Conservation (phyloP, 2,329 filamentous ascomycete species). For the Calonectria pseudoturangicola region DNA sequence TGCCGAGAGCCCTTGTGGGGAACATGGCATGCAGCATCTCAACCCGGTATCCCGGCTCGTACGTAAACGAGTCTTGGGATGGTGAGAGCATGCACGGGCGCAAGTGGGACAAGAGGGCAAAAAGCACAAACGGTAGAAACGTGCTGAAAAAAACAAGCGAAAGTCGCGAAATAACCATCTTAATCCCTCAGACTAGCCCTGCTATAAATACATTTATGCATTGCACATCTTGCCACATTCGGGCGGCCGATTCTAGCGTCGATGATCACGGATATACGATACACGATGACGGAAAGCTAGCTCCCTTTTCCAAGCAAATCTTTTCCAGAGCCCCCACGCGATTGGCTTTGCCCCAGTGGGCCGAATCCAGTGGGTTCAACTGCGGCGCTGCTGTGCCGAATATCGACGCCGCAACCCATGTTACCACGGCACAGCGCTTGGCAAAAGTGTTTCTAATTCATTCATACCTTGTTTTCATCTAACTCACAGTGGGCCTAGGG, state of each 20-base stretch:
- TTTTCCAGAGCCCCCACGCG: neutral
- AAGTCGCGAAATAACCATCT: neutral
- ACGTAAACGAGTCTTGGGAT: slow-evolving; percentile 22
- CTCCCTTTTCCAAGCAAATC: neutral
- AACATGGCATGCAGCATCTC: slow-evolving; percentile 14
- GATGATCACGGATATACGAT: slow-evolving; percentile 16
- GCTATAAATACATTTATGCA: slow-evolving; percentile 21
- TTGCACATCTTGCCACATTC: slow-evolving; percentile 18
- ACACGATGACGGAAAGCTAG: slow-evolving; percentile 7
- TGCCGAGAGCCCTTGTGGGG: slow-evolving; percentile 12
- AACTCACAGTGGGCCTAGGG: neutral
- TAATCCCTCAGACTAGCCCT: slow-evolving; percentile 14
- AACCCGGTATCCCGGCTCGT: slow-evolving; percentile 13
- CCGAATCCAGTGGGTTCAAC: neutral
- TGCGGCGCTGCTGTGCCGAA: slow-evolving; percentile 3
- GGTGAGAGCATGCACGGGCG: slow-evolving; percentile 15
- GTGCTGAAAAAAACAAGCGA: neutral
- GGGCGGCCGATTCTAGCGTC: slow-evolving; percentile 10
- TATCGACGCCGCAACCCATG: neutral
- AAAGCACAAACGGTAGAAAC: neutral
- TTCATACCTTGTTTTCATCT: too few species aligned
- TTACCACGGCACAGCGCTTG: neutral
- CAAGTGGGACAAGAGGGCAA: neutral
- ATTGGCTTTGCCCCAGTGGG: neutral
- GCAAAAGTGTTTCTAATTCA: too few species aligned